Conservation (phyloP, 345 rosid genomes). For the Erysimum cheiranthoides region DNA sequence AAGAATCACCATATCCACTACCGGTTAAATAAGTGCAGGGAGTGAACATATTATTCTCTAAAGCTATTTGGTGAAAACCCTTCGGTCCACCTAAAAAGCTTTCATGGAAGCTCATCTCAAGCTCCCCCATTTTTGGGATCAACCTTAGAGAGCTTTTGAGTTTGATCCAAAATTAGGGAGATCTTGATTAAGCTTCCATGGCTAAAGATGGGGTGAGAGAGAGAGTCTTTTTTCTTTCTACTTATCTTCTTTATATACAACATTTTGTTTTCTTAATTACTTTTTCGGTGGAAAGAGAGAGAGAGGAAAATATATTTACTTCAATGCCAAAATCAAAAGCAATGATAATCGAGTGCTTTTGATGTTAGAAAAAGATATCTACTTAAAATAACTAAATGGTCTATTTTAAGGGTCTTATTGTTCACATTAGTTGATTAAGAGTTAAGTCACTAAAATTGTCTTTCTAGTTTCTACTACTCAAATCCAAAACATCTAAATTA, state of each 20-base stretch:
- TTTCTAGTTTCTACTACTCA: neutral
- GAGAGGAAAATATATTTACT: neutral
- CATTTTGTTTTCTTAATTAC: neutral
- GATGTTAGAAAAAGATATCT: neutral
- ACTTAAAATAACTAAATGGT: neutral
- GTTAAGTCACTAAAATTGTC: neutral
- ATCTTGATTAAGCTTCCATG: conserved; percentile 28
- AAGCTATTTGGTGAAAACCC: conserved; percentile 30
- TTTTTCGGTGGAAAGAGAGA: conserved; percentile 9
- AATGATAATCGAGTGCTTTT: neutral
- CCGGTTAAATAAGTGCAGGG: conserved; percentile 17
- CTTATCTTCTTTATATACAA: conserved; percentile 21
- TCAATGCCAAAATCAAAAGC: neutral
- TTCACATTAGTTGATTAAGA: too few relatives aligned
- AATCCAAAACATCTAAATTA: neutral
- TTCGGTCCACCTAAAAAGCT: conserved; percentile 23
- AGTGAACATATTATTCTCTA: conserved; percentile 23
- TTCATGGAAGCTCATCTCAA: conserved; percentile 35
- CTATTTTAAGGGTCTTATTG: neutral
- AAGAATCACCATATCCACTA: conserved; percentile 2
- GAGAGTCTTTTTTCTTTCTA: conserved; percentile 25
- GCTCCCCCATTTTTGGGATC: conserved; percentile 10
- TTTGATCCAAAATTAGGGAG: conserved; percentile 31
- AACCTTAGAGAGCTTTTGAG: conserved; percentile 9
- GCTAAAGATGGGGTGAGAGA: conserved; percentile 25